Conservation (phyloP, 2,329 filamentous ascomycete genomes). For the Sporothrix globosa region DNA sequence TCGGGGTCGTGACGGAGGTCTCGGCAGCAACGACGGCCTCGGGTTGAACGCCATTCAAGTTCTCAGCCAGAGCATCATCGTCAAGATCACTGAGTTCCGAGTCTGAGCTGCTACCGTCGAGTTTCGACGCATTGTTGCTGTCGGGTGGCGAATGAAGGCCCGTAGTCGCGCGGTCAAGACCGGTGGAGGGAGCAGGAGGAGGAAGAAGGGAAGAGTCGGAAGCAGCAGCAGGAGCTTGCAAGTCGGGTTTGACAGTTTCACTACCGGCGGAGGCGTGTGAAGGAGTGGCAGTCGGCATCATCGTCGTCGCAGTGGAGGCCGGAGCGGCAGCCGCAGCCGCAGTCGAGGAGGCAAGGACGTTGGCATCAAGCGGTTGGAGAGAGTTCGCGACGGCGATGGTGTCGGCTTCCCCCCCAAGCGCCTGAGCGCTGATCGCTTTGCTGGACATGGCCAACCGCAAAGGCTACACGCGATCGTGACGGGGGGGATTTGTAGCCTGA, state of each 20-base stretch:
- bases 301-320: conserved; percentile 33
- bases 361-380: conserved; percentile 24
- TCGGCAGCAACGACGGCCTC: conserved; percentile 36
- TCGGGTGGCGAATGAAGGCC: conserved; percentile 67
- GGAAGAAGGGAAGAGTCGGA: conserved; percentile 4
- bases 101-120: conserved; percentile 57
- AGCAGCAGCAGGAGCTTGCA: not conserved
- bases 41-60: conserved; percentile 38
- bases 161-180: conserved; percentile 43
- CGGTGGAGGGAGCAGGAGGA: not conserved
- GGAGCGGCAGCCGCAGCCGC: conserved; percentile 35
- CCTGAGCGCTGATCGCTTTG: conserved; percentile 56
- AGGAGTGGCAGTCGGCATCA: conserved; percentile 29
- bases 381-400: conserved; percentile 38
- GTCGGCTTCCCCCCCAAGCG: conserved; percentile 46
- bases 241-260: conserved; percentile 39
- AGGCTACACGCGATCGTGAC: conserved; percentile 40
- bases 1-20: conserved; percentile 32
- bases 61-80: conserved; percentile 56
- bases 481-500: conserved; percentile 37
- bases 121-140: conserved; percentile 63
- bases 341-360: conserved; percentile 29
- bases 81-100: conserved; percentile 70
- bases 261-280: conserved; percentile 21
- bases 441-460: conserved; percentile 53